Conservation (phyloP, 345 rosid genomes). For the Populus euphratica region DNA sequence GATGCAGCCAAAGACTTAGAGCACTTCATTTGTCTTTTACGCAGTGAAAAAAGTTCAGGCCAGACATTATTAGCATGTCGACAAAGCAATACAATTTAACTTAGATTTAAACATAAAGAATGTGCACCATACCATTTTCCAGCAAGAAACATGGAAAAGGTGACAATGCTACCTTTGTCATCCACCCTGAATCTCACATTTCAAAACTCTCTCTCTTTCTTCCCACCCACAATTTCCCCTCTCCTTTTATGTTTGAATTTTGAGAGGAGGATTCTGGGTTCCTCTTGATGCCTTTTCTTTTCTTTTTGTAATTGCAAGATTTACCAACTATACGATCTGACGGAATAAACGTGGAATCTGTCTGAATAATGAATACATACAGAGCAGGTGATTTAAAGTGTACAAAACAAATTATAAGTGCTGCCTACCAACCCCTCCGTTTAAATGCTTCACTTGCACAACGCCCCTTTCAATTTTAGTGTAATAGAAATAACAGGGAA, state of each 20-base stretch:
- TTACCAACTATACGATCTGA: background rate
- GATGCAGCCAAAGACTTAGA: constrained; percentile 24
- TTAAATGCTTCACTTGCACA: constrained; percentile 6
- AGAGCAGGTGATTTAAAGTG: background rate
- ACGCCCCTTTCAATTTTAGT: no score
- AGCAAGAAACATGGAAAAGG: constrained; percentile 29
- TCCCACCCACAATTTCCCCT: background rate
- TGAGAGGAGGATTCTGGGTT: no score
- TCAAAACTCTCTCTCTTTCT: constrained; percentile 13
- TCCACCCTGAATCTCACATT: constrained; percentile 17
- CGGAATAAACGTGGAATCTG: no score
- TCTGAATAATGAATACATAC: background rate
- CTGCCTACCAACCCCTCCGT: constrained; percentile 10
- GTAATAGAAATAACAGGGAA: no score
- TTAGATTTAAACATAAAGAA: constrained; percentile 17
- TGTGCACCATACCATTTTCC: background rate
- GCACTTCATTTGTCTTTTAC: constrained; percentile 29
- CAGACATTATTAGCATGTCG: constrained; percentile 26
- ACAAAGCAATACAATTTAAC: constrained; percentile 15
- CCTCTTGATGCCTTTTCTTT: background rate
- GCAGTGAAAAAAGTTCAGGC: constrained; percentile 1
- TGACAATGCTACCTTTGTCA: constrained; percentile 37
- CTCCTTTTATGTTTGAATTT: background rate
- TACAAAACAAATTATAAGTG: background rate
- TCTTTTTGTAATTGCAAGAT: background rate